These are phyloP conservation scores for Colletotrichum scovillei DNA, from an alignment of 2,329 filamentous ascomycete genomes.

Conservation along the genomic window DNA sequence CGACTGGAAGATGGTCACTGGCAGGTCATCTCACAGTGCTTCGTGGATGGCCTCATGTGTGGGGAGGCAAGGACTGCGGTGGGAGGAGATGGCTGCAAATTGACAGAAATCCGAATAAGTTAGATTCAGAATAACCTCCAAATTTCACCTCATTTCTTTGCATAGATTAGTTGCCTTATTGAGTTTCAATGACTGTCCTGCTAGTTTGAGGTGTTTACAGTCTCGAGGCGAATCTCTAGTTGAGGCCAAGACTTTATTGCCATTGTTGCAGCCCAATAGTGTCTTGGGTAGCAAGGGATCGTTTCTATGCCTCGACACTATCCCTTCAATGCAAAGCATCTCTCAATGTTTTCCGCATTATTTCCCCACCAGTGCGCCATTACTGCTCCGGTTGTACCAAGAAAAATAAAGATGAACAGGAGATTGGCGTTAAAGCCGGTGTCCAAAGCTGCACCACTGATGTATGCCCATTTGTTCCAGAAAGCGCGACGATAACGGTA, in stretches of 20 bases:
- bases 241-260: neutral
- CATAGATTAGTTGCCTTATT: neutral
- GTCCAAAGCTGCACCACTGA: slow-evolving; percentile 71
- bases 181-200: neutral
- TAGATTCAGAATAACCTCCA: neutral
- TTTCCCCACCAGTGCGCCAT: slow-evolving; percentile 76
- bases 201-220: neutral
- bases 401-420: slow-evolving; percentile 69
- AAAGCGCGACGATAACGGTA: slow-evolving; percentile 66
- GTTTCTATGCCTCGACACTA: neutral
- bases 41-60: slow-evolving; percentile 26
- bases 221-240: neutral
- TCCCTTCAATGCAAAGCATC: slow-evolving; percentile 64
- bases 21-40: slow-evolving; percentile 18
- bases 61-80: neutral
- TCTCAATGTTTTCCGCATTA: slow-evolving; percentile 63
- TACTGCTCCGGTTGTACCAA: slow-evolving; percentile 64
- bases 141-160: neutral
- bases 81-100: neutral
- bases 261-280: neutral
- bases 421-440: slow-evolving; percentile 72
- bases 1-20: neutral
- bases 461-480: slow-evolving; percentile 71
- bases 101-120: neutral
- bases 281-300: neutral